These are phyloP conservation scores for Blastobotrys ciferrii DNA, from an alignment of 1,139 yeast species.

Conservation along the genomic window DNA sequence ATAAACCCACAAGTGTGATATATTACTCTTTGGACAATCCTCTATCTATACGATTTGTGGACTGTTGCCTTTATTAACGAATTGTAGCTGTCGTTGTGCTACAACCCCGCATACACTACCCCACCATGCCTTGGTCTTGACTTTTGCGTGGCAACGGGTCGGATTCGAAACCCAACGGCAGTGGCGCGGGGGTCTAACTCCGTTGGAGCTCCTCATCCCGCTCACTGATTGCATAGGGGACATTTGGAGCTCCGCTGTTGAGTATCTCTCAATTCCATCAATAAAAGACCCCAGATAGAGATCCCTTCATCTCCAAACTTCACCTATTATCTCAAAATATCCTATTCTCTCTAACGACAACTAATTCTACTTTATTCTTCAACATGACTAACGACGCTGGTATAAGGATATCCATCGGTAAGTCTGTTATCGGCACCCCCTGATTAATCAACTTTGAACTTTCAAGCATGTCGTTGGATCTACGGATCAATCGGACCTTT, in stretches of 20 bases:
- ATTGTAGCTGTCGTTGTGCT: too few relatives aligned
- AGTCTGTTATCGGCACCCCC: not conserved
- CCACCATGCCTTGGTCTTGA: not conserved
- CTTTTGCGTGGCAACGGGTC: not conserved
- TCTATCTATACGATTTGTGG: too few relatives aligned
- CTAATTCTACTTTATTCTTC: not conserved
- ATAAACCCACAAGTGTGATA: too few relatives aligned
- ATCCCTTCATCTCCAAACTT: not conserved
- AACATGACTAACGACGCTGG: conserved; percentile 7
- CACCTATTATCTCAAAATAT: too few relatives aligned
- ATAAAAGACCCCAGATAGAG: not conserved
- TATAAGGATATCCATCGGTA: conserved; percentile 12
- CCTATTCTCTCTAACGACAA: too few relatives aligned
- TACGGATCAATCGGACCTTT: too few relatives aligned
- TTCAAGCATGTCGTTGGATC: too few relatives aligned
- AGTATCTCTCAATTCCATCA: not conserved
- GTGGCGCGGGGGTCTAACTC: not conserved
- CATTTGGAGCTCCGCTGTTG: not conserved
- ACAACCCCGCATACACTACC: not conserved
- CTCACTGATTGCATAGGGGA: not conserved
- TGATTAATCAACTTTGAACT: too few relatives aligned
- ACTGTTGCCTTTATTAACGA: too few relatives aligned
- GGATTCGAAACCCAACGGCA: not conserved
- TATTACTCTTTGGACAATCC: too few relatives aligned
- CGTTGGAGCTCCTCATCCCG: not conserved